These are phyloP conservation scores for Paralagenidium karlingii DNA, from an alignment of 352 stramenopile species.

Conservation along the genomic window DNA sequence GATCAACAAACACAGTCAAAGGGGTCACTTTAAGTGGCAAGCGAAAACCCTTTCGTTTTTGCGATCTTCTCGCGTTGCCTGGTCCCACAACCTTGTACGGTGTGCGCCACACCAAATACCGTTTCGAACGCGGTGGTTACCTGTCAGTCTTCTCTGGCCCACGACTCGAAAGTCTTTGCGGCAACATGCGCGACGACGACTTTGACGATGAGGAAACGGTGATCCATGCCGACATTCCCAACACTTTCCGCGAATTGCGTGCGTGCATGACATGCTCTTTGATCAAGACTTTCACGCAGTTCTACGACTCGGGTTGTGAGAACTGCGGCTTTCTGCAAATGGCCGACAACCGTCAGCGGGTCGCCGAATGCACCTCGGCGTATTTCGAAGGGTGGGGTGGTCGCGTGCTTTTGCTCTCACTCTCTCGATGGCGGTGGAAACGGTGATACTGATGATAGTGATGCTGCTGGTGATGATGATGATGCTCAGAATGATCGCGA, in stretches of 20 bases:
- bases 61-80: too few relatives aligned
- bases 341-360: slow-evolving; percentile 80
- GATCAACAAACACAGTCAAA: too few relatives aligned
- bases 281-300: slow-evolving; percentile 84
- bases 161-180: background rate
- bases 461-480: slow-evolving; percentile 1
- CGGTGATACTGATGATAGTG: background rate
- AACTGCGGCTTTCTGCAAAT: slow-evolving; percentile 84
- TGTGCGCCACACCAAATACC: too few relatives aligned
- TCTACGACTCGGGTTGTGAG: slow-evolving; percentile 84
- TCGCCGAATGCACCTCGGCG: slow-evolving; percentile 80
- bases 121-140: too few relatives aligned
- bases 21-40: too few relatives aligned
- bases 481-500: slow-evolving; percentile 66
- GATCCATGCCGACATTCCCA: slow-evolving; percentile 77
- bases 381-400: slow-evolving; percentile 71
- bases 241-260: slow-evolving; percentile 78
- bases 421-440: background rate
- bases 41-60: too few relatives aligned
- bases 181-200: slow-evolving; percentile 50
- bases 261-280: slow-evolving; percentile 84
- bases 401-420: background rate
- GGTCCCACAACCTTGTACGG: too few relatives aligned
- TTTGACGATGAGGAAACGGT: slow-evolving; percentile 55
- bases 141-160: background rate